Conservation (phyloP, 805 yeast species). For the Kregervanrija fluxuum region DNA sequence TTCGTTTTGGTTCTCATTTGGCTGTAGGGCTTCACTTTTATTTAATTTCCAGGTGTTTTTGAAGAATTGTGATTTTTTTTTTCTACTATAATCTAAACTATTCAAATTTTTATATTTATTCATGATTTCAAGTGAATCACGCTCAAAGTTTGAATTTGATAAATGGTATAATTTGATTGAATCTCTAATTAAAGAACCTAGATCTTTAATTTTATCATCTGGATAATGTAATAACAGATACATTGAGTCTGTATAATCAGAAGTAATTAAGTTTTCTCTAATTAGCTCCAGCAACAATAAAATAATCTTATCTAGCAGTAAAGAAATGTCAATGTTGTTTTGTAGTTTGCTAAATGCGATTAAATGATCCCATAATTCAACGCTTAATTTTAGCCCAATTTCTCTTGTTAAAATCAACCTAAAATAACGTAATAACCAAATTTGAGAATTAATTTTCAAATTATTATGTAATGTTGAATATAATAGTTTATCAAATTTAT, state of each 20-base stretch:
- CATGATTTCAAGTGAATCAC: conserved; percentile 3
- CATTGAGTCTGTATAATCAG: conserved; percentile 47
- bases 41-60: too few species aligned
- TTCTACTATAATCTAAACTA: conserved; percentile 14
- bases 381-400: conserved; percentile 31
- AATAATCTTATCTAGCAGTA: conserved; percentile 34
- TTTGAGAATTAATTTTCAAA: conserved; percentile 32
- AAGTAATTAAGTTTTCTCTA: conserved; percentile 35
- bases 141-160: background rate
- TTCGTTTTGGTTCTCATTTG: conserved; percentile 7
- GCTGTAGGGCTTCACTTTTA: conserved; percentile 1
- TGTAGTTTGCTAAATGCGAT: conserved; percentile 26
- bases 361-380: conserved; percentile 44
- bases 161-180: conserved; percentile 14
- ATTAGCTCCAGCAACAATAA: conserved; percentile 36
- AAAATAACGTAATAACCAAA: conserved; percentile 49
- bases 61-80: conserved; percentile 2
- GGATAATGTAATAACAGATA: conserved; percentile 46
- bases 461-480: conserved; percentile 39
- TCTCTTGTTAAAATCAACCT: conserved; percentile 42
- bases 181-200: conserved; percentile 12
- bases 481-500: conserved; percentile 43
- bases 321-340: conserved; percentile 19
- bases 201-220: conserved; percentile 2
- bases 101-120: conserved; percentile 17